Percentiles rank a stretch among this genome's conserved stretches.
These are phyloP conservation scores for Arthroderma sp. DNA, from an alignment of 2,329 filamentous ascomycete species.

Conservation along the genomic window DNA sequence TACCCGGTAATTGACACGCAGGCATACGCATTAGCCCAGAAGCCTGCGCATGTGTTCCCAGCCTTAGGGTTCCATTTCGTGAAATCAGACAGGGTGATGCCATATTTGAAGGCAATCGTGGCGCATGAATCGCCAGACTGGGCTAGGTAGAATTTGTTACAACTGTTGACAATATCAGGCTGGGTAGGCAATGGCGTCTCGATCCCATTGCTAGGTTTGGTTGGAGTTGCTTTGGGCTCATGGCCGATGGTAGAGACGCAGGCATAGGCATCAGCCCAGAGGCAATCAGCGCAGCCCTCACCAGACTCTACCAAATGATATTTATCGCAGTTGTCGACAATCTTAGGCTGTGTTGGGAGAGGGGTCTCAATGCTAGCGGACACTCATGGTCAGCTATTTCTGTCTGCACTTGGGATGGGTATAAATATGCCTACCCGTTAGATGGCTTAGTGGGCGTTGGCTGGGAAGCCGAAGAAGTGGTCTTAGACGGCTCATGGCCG, in stretches of 20 bases:
- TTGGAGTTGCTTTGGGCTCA: background rate
- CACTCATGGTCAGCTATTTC: background rate
- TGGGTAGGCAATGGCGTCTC: constrained; percentile 9
- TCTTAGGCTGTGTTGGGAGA: background rate
- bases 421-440: background rate
- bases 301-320: constrained; percentile 1
- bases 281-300: background rate
- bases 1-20: background rate
- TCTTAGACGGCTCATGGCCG: background rate
- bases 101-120: background rate
- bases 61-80: background rate
- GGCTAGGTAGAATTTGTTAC: constrained; percentile 18
- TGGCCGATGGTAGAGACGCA: constrained; percentile 4
- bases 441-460: background rate
- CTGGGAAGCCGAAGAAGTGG: constrained; percentile 4
- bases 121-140: too few relatives aligned
- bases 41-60: background rate
- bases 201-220: background rate
- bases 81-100: background rate
- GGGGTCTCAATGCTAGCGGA: background rate
- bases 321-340: constrained; percentile 2
- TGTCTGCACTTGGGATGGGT: background rate
- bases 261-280: constrained; percentile 1
- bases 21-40: background rate
- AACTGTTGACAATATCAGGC: constrained; percentile 16